Evolutionary conservation across 179 eudicot species (phyloP), one percentile per base, ranked within the genome.

Genomic region (Silene coronaria): DNA sequence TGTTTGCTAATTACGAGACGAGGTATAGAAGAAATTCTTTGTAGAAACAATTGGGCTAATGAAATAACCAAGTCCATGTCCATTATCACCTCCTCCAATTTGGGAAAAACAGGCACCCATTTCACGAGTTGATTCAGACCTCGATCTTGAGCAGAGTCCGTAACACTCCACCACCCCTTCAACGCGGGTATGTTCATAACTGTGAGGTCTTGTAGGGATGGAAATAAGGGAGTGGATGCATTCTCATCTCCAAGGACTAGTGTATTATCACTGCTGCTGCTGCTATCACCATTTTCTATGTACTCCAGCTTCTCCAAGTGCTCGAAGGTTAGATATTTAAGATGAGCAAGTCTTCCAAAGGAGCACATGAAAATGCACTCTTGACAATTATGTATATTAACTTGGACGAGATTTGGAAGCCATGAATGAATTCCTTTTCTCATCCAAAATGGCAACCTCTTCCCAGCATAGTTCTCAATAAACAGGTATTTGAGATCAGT

Each of bases 161-260:
- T 19, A 9, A 22, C 4, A 28, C 38, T 75, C 8, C 63, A 27
- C 78, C 78, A 75, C 34, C 72, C 70, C 30, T 74, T 74, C 13
- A 74, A 22, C 5, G 27, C 53, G 10, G 78, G 64, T 46, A 67
- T 66, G 6, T 4, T 28, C 0, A 0, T 0, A 66, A 48, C 14
- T 4, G 1, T 51, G 67, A 8, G 2, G 0, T 1, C 7, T 32
- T 0, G 36, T 32, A 67, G 66, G 77, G 46, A 34, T 23, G 62
- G 70, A 61, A 63, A 75, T 65, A 64, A 48, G 0, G 27, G 32
- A 13, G 3, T 32, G 5, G 36, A 32, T 32, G 36, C 5, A 4
- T 32, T 4, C 3, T 32, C 36, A 32, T 32, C 36, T 32, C 36
- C 5, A 6, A 4, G 36, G 36, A 32, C 36, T 32, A 32, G 36